Conservation (phyloP, 192 early-diverging fungal genomes). For the Oehlia diaphana region DNA sequence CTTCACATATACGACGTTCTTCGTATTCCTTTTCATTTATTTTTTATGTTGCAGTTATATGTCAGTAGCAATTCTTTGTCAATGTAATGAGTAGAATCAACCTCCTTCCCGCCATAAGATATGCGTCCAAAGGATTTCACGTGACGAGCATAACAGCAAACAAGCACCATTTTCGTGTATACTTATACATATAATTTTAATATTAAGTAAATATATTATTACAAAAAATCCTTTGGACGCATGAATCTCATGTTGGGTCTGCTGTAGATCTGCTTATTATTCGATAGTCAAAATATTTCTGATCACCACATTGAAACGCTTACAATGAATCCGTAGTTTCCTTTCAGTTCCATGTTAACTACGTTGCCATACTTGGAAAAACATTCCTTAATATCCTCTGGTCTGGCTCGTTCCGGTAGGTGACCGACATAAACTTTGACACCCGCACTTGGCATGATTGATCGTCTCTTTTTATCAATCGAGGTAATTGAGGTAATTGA, state of each 20-base stretch:
- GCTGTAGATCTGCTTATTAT: not conserved
- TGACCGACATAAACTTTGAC: constrained; percentile 34
- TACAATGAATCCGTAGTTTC: constrained; percentile 33
- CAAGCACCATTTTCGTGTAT: not conserved
- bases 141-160: not conserved
- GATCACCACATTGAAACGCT: constrained; percentile 20
- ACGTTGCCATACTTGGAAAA: constrained; percentile 32
- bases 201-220: not conserved
- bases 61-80: constrained; percentile 6
- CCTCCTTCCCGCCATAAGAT: not conserved
- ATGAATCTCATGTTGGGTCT: not conserved
- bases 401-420: constrained; percentile 32
- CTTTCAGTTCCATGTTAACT: constrained; percentile 32
- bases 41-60: constrained; percentile 26
- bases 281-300: not conserved
- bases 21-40: constrained; percentile 33
- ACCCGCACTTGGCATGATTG: constrained; percentile 13
- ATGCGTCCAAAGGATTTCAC: constrained; percentile 30
- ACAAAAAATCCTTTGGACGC: constrained; percentile 24
- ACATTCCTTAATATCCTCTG: constrained; percentile 30
- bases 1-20: constrained; percentile 32
- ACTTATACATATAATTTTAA: not conserved
- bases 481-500: constrained; percentile 11
- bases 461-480: not conserved
- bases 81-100: not conserved